Base-by-base conservation (phyloP, 768 basidiomycete species). In the Kondoa subrosea region DNA sequence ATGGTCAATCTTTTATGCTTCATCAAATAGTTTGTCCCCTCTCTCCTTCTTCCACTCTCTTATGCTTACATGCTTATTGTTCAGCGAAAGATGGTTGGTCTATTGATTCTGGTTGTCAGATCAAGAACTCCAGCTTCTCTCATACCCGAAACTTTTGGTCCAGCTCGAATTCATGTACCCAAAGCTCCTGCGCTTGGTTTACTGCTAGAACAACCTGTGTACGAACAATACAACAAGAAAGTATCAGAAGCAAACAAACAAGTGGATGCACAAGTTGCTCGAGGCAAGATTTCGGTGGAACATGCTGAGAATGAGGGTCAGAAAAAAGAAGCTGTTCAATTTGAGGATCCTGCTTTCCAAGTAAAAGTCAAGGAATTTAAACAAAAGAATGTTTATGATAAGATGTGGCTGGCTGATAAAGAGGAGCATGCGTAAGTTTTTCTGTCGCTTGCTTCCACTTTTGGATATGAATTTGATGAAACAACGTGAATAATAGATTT, bases 1-100 rank as follows among this genome's bases (percentile, higher is more conserved):
- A 97, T 75, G 95, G 93, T 0, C 95, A 99, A 77, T 91, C 89
- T 73, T 99, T 99, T 77, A 97, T 99, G 95, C 78, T 99, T 66
- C 93, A 99, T 77, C 95, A 99, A 81, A 91, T 91, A 65, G 81
- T 78, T n/a, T 33, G 74, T 71, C 59, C 59, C 4, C 12, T 30
- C 57, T 25, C n/a, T 29, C 31, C 57, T 27, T 63, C 58, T 56
- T 17, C 16, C 34, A 31, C 34, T 25, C 8, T 16, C 30, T 21
- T 12, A 59, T 17, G 63, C 56, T 67, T 65, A 8, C 40, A 29
- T 65, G 56, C 66, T 50, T 65, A 50, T 59, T 61, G 75, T 25
- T 12, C 70, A 97, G 93, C 87, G 95, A 69, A 99, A 99, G 79
- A 99, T 99, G 95, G 89, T 96, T 79, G 83, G 86, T 1, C 82